A percentile compares a stretch with the other conserved stretches of the same genome.
phyloP scores from a whole-genome alignment of 2,329 filamentous ascomycete genomes.

The Penicillium sp. region DNA sequence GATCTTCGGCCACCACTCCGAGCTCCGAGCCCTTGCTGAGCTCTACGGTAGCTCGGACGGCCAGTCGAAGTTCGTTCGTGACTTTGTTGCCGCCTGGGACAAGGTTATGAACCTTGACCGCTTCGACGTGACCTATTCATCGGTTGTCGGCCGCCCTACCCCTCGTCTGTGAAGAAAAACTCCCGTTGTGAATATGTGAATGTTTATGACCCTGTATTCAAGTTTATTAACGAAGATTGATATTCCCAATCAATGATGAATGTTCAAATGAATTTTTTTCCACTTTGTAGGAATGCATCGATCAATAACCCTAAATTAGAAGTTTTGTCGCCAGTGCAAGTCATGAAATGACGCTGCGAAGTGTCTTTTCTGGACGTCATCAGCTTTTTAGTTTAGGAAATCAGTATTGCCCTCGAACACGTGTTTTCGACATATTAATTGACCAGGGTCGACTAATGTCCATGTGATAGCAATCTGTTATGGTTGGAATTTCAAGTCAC shows the following conservation, averaged over 20 bases:
- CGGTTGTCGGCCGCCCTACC: conserved; percentile 14
- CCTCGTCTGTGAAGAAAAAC: conserved; percentile 15
- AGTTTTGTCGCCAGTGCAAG: not conserved
- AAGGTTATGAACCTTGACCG: conserved; percentile 75
- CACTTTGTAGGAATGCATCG: not conserved
- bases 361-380: not conserved
- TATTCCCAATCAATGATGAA: not conserved
- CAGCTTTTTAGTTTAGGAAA: no score
- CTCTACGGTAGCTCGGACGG: conserved; percentile 64
- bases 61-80: conserved; percentile 64
- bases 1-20: conserved; percentile 70
- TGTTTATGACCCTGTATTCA: not conserved
- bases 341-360: not conserved
- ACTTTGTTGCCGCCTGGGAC: conserved; percentile 69
- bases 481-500: no score
- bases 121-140: conserved; percentile 54
- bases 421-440: no score
- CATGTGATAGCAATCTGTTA: no score
- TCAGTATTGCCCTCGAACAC: no score
- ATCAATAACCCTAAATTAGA: not conserved
- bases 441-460: no score
- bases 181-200: not conserved
- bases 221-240: not conserved
- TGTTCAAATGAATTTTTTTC: not conserved
- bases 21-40: conserved; percentile 69